These are phyloP conservation scores for Candida railenensis DNA, from an alignment of 805 yeast species.

Conservation along the genomic window DNA sequence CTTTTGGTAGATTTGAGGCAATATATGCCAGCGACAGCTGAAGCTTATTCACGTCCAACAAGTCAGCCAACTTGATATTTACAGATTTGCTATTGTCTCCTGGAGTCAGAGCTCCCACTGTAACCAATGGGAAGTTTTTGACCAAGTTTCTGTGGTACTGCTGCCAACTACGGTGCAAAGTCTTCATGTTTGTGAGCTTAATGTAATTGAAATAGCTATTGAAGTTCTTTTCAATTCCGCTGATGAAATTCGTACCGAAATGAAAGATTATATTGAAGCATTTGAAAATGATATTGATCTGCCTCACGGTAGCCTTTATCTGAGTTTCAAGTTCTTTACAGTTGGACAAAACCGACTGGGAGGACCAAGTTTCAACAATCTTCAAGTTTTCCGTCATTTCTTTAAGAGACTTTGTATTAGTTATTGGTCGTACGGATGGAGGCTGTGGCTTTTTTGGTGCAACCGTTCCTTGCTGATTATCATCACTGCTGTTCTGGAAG, in stretches of 20 bases:
- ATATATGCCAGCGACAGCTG: conserved; percentile 28
- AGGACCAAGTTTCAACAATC: conserved; percentile 50
- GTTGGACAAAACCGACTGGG: conserved; percentile 42
- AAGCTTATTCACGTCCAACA: conserved; percentile 30
- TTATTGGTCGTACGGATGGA: not conserved
- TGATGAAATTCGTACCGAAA: conserved; percentile 48
- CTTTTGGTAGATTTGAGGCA: conserved; percentile 25
- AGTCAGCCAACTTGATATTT: conserved; percentile 24
- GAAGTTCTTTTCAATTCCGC: conserved; percentile 49
- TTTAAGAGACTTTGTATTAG: conserved; percentile 12
- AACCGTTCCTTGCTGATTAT: not conserved
- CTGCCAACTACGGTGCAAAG: conserved; percentile 38
- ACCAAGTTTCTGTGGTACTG: conserved; percentile 30
- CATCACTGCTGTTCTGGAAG: conserved; percentile 7
- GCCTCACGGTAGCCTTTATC: conserved; percentile 25
- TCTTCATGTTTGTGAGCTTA: conserved; percentile 38
- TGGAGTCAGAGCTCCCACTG: conserved; percentile 20
- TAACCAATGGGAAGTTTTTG: conserved; percentile 33
- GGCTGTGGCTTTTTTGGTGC: not conserved
- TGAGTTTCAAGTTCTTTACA: conserved; percentile 29
- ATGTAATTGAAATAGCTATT: conserved; percentile 35
- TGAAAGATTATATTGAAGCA: conserved; percentile 48
- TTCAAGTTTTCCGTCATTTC: conserved; percentile 35
- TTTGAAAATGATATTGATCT: conserved; percentile 42
- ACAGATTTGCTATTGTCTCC: not conserved